Percentiles rank a stretch among this genome's conserved stretches.
Evolutionary conservation across 2,329 filamentous ascomycete genomes (phyloP).

Genomic region (Neofusicoccum parvum): DNA sequence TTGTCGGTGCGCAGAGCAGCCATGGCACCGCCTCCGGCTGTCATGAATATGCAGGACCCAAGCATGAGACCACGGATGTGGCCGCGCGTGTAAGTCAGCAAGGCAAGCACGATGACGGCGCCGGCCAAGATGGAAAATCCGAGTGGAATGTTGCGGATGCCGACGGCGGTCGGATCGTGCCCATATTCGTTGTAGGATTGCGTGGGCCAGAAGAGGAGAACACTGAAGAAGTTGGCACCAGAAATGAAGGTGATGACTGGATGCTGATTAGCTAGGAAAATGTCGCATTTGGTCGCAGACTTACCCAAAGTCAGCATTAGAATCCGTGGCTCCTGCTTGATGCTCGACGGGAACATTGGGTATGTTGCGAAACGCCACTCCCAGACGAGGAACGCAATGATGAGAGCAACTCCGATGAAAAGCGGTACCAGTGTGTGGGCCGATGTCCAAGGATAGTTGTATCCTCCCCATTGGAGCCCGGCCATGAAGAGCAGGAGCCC

Average conservation of each 20-base stretch:
- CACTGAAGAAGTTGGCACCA: slow-evolving; percentile 35
- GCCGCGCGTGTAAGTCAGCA: slow-evolving; percentile 30
- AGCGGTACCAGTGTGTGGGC: slow-evolving; percentile 42
- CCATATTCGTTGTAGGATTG: slow-evolving; percentile 34
- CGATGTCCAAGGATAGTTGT: slow-evolving; percentile 42
- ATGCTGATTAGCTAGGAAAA: background rate
- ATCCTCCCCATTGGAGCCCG: slow-evolving; percentile 44
- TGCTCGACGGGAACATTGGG: slow-evolving; percentile 43
- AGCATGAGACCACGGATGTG: slow-evolving; percentile 34
- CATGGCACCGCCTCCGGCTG: slow-evolving; percentile 34
- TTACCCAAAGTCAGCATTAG: slow-evolving; percentile 55
- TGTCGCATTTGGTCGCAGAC: background rate
- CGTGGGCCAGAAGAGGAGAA: slow-evolving; percentile 38
- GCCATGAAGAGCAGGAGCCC: slow-evolving; percentile 41
- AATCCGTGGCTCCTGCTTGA: slow-evolving; percentile 23
- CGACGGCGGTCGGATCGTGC: slow-evolving; percentile 35
- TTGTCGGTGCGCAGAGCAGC: slow-evolving; percentile 36
- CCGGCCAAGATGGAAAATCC: slow-evolving; percentile 33
- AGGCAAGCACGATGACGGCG: slow-evolving; percentile 34
- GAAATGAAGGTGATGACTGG: slow-evolving; percentile 37
- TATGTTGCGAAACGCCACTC: slow-evolving; percentile 42
- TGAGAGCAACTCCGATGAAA: slow-evolving; percentile 38
- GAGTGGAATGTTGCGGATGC: slow-evolving; percentile 32
- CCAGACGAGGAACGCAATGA: slow-evolving; percentile 38
- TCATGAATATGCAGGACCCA: slow-evolving; percentile 35